These are phyloP conservation scores for Dictyostelium discoideum DNA, from an alignment of 78 protist genomes.

Conservation along the genomic window DNA sequence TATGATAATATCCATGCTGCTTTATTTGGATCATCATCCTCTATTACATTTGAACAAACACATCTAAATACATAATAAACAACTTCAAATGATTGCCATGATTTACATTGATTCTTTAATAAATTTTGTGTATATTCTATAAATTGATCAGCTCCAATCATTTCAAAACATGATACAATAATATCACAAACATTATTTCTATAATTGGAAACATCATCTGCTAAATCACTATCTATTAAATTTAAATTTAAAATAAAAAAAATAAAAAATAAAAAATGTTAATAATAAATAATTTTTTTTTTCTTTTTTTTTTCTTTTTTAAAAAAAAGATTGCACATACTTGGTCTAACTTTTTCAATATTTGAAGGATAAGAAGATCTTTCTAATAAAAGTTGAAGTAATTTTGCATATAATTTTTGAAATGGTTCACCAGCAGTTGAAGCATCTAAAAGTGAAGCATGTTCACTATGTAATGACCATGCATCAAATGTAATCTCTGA, in stretches of 20 bases:
- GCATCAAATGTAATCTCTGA: constrained; percentile 77
- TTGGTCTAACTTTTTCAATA: background rate
- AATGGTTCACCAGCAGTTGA: background rate
- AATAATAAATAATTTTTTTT: background rate
- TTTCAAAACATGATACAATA: constrained; percentile 49
- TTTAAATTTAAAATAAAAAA: background rate
- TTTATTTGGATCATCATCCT: constrained; percentile 10
- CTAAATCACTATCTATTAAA: constrained; percentile 14
- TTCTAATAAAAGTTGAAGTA: constrained; percentile 28
- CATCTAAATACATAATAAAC: constrained; percentile 61
- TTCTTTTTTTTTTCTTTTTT: background rate
- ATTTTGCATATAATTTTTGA: constrained; percentile 46
- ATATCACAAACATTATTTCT: constrained; percentile 62
- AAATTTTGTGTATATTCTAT: constrained; percentile 16
- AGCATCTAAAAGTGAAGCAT: background rate
- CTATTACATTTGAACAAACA: background rate
- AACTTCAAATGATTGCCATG: constrained; percentile 76
- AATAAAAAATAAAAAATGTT: background rate
- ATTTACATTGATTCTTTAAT: constrained; percentile 51
- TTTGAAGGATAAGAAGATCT: constrained; percentile 56
- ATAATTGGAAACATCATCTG: constrained; percentile 37
- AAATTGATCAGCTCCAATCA: constrained; percentile 30
- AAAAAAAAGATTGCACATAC: background rate
- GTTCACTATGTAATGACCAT: constrained; percentile 41
- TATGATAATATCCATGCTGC: background rate